Conservation (phyloP, 2,329 filamentous ascomycete genomes). For the Epichloe bromicola region DNA sequence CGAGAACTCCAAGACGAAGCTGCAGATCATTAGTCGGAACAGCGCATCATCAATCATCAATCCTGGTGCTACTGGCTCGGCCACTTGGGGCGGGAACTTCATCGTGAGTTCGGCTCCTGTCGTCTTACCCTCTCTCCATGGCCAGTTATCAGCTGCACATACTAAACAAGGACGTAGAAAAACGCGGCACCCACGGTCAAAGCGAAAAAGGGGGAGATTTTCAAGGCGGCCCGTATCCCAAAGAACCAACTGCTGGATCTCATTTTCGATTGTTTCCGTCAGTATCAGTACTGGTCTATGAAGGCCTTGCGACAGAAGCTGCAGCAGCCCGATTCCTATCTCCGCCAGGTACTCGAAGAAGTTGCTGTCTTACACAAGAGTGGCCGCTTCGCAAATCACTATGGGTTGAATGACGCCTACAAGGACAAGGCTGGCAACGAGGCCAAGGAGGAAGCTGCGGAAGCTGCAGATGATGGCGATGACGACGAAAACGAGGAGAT, state of each 20-base stretch:
- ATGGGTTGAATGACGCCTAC: slow-evolving; percentile 57
- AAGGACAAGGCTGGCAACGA: slow-evolving; percentile 25
- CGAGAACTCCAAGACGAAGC: slow-evolving; percentile 34
- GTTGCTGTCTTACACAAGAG: slow-evolving; percentile 73
- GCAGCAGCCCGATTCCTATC: slow-evolving; percentile 83
- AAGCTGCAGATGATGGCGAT: slow-evolving; percentile 48
- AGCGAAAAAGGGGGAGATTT: slow-evolving; percentile 53
- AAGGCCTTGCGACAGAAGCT: slow-evolving; percentile 66
- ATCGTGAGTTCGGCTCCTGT: slow-evolving; percentile 38
- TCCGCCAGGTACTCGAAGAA: slow-evolving; percentile 72
- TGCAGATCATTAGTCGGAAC: slow-evolving; percentile 36
- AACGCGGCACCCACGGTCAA: slow-evolving; percentile 34
- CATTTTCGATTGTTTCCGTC: slow-evolving; percentile 70
- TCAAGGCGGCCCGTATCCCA: slow-evolving; percentile 79
- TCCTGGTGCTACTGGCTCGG: slow-evolving; percentile 31
- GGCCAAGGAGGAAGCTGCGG: slow-evolving; percentile 40
- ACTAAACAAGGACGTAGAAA: slow-evolving; percentile 30
- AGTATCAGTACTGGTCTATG: slow-evolving; percentile 90
- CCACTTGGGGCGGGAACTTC: slow-evolving; percentile 32
- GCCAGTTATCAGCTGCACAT: neutral
- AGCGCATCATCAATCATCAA: slow-evolving; percentile 42
- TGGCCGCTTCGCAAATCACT: slow-evolving; percentile 75
- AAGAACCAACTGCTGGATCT: slow-evolving; percentile 78
- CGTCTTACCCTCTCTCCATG: neutral
- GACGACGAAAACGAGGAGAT: slow-evolving; percentile 61